Conservation (phyloP, 139 green algal species). For the Chlorella sp. region DNA sequence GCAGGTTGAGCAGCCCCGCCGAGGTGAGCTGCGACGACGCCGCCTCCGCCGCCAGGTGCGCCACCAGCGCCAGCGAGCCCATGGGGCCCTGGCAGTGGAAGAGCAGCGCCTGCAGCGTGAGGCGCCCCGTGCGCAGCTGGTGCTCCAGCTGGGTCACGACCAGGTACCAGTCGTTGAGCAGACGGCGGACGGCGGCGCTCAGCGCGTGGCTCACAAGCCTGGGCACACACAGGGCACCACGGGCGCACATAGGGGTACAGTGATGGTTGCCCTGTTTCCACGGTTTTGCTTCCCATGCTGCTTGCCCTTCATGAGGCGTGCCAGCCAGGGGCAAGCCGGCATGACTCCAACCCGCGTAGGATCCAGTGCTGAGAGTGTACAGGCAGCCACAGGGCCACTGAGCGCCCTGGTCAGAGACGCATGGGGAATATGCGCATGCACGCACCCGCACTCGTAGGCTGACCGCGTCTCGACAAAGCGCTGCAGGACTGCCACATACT, state of each 20-base stretch:
- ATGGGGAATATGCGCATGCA: no score
- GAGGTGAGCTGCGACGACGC: constrained; percentile 16
- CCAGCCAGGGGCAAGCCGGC: no score
- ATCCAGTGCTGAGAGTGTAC: no score
- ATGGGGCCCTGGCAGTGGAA: constrained; percentile 71
- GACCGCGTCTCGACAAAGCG: constrained; percentile 79
- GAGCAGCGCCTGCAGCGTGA: constrained; percentile 67
- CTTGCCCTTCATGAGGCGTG: no score
- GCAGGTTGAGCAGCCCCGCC: constrained; percentile 63
- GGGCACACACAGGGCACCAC: background rate
- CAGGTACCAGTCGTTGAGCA: constrained; percentile 72
- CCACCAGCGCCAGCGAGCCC: constrained; percentile 59
- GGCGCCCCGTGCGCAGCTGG: constrained; percentile 29
- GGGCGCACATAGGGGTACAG: background rate
- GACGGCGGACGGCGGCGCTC: constrained; percentile 55
- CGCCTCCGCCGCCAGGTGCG: constrained; percentile 51
- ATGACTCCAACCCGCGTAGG: no score
- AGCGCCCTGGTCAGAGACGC: no score
- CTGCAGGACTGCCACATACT: constrained; percentile 60
- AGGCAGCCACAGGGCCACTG: no score
- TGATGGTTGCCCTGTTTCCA: no score
- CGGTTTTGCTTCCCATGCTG: no score
- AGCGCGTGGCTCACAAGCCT: constrained; percentile 69
- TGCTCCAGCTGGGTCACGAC: constrained; percentile 88
- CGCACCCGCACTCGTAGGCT: background rate